Evolutionary conservation across 768 basidiomycete genomes (phyloP).

Genomic region (Rhizopogon sp.): DNA sequence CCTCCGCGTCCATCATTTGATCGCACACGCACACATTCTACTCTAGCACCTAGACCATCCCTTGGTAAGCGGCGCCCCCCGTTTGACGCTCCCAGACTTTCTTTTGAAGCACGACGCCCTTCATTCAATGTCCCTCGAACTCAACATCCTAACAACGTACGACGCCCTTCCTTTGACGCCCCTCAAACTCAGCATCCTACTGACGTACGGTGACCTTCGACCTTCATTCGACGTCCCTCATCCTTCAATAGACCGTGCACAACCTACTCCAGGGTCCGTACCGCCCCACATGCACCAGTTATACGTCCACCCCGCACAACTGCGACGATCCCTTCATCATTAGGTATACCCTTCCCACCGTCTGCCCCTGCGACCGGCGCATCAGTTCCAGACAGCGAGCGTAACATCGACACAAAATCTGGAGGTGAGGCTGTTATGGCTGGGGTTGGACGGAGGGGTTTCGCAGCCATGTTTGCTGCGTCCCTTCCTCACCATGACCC

Average conservation of each 20-base stretch:
- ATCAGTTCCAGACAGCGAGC: conserved; percentile 7
- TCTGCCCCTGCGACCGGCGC: conserved; percentile 8
- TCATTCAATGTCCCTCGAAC: conserved; percentile 10
- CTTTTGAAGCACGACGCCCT: conserved; percentile 2
- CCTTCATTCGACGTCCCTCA: conserved; percentile 10
- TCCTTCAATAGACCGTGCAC: conserved; percentile 1
- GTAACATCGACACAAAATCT: conserved; percentile 59
- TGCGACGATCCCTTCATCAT: conserved; percentile 9
- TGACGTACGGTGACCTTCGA: conserved; percentile 5
- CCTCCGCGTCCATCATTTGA: conserved; percentile 13
- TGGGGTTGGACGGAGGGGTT: conserved; percentile 82
- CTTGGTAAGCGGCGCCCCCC: conserved; percentile 7
- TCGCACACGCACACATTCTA: conserved; percentile 11
- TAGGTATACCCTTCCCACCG: conserved; percentile 12
- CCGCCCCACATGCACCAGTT: not conserved
- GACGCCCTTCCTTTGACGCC: conserved; percentile 10
- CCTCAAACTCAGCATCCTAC: not conserved
- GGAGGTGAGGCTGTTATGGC: conserved; percentile 87
- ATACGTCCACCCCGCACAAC: conserved; percentile 5
- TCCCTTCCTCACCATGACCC: conserved; percentile 8
- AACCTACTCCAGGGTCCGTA: not conserved
- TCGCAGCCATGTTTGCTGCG: conserved; percentile 53
- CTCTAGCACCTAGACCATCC: conserved; percentile 10
- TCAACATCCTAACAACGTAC: not conserved
- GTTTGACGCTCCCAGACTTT: not conserved